Conservation (phyloP, 164 flowering plant species). For the Piper longum region DNA sequence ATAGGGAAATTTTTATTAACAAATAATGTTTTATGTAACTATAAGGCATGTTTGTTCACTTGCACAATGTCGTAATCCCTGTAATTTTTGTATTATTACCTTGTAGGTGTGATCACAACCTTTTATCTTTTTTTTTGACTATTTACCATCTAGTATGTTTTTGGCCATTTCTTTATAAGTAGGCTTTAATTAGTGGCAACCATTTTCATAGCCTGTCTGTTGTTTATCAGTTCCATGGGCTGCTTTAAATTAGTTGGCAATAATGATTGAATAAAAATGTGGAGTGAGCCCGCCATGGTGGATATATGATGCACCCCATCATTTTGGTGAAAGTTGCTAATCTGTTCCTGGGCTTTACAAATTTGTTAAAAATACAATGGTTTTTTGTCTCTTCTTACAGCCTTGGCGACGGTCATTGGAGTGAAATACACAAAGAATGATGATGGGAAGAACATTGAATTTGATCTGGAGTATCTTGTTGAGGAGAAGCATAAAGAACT, state of each 20-base stretch:
- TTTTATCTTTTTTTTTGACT: no score
- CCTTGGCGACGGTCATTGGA: slow-evolving; percentile 52
- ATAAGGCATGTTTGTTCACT: no score
- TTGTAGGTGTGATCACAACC: no score
- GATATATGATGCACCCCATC: neutral
- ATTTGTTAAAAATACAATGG: neutral
- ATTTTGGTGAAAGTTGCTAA: neutral
- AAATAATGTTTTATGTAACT: no score
- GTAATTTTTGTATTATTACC: no score
- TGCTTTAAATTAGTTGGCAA: neutral
- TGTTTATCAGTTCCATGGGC: neutral
- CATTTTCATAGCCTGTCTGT: no score
- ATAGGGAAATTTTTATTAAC: no score
- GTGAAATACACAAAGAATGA: slow-evolving; percentile 55
- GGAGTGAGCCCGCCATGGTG: no score
- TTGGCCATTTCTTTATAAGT: no score
- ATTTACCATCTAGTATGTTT: no score
- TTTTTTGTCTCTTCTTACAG: slow-evolving; percentile 20
- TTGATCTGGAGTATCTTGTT: slow-evolving; percentile 57
- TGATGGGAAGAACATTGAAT: slow-evolving; percentile 12
- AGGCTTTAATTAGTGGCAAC: no score
- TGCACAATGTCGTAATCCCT: no score
- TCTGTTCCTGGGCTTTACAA: neutral
- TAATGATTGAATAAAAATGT: neutral
- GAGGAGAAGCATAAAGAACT: slow-evolving; percentile 44